Percentiles rank a stretch among this genome's conserved stretches.
phyloP scores from a whole-genome alignment of 1,284 basidiomycete species.

The Puccinia polysora region DNA sequence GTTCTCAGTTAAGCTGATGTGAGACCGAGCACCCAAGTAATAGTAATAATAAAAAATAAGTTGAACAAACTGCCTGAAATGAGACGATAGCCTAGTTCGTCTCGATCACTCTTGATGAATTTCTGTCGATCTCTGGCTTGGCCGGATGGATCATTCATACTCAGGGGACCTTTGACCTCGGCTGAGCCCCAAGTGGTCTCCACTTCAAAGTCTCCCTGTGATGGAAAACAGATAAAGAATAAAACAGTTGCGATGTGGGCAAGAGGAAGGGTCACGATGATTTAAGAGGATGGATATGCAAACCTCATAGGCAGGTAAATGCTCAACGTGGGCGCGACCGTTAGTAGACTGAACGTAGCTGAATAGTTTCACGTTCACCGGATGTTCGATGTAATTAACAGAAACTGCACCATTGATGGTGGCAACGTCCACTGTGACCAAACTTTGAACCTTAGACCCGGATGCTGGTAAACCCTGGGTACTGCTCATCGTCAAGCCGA shows the following conservation, averaged over 20 bases:
- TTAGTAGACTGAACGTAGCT: conserved; percentile 35
- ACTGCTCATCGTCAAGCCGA: neutral
- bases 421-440: conserved; percentile 24
- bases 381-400: conserved; percentile 18
- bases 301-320: conserved; percentile 29
- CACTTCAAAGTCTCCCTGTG: conserved; percentile 33
- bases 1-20: too few relatives aligned
- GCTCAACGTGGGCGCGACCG: conserved; percentile 29
- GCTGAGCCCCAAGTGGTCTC: conserved; percentile 39
- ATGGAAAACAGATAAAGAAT: neutral
- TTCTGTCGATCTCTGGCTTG: conserved; percentile 3
- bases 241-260: neutral
- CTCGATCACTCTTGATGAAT: conserved; percentile 14
- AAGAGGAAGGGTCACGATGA: neutral
- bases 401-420: conserved; percentile 38
- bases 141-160: conserved; percentile 6
- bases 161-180: conserved; percentile 20
- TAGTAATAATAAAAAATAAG: too few relatives aligned
- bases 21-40: too few relatives aligned
- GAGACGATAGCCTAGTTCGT: too few relatives aligned
- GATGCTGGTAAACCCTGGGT: neutral
- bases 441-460: neutral
- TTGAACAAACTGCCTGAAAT: too few relatives aligned
- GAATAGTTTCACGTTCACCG: conserved; percentile 6
- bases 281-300: neutral